A percentile compares a stretch with the other conserved stretches of the same genome.
These are phyloP conservation scores for Candida silvicultrix DNA, from an alignment of 805 yeast species.

Conservation along the genomic window DNA sequence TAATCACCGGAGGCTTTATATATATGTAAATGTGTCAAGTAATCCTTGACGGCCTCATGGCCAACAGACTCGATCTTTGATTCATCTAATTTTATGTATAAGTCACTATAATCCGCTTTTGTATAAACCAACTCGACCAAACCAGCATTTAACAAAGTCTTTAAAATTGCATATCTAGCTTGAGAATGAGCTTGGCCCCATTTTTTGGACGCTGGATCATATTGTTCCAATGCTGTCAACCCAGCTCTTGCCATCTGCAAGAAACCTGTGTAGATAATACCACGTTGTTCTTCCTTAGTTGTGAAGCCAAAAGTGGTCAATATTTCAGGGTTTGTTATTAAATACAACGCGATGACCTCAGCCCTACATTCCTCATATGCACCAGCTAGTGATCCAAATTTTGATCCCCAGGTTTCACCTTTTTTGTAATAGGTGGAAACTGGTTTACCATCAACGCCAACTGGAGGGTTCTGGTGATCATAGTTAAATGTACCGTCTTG, in stretches of 20 bases:
- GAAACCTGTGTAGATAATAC: slow-evolving; percentile 60
- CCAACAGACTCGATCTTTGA: slow-evolving; percentile 63
- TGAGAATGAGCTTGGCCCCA: slow-evolving; percentile 98
- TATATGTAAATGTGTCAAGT: slow-evolving; percentile 65
- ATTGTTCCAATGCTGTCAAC: slow-evolving; percentile 70
- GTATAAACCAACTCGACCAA: slow-evolving; percentile 50
- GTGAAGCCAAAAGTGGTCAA: slow-evolving; percentile 69
- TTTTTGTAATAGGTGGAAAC: slow-evolving; percentile 64
- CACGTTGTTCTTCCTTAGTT: slow-evolving; percentile 51
- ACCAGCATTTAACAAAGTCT: slow-evolving; percentile 59
- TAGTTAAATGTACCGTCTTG: slow-evolving; percentile 65
- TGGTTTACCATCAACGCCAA: slow-evolving; percentile 54
- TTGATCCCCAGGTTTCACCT: slow-evolving; percentile 88
- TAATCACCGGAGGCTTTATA: slow-evolving; percentile 76
- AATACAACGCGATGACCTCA: slow-evolving; percentile 79
- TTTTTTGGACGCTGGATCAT: slow-evolving; percentile 76
- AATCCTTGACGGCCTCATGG: slow-evolving; percentile 65
- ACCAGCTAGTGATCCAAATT: slow-evolving; percentile 78
- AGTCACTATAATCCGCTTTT: slow-evolving; percentile 46
- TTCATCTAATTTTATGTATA: slow-evolving; percentile 53
- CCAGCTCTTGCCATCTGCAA: slow-evolving; percentile 89
- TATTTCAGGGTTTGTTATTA: slow-evolving; percentile 62
- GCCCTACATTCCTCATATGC: slow-evolving; percentile 93
- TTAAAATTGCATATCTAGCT: slow-evolving; percentile 82
- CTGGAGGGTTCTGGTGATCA: slow-evolving; percentile 56